Evolutionary conservation across 2,329 filamentous ascomycete species (phyloP), one percentile per base, ranked within the genome.

Genomic region (Colletotrichum tanaceti): DNA sequence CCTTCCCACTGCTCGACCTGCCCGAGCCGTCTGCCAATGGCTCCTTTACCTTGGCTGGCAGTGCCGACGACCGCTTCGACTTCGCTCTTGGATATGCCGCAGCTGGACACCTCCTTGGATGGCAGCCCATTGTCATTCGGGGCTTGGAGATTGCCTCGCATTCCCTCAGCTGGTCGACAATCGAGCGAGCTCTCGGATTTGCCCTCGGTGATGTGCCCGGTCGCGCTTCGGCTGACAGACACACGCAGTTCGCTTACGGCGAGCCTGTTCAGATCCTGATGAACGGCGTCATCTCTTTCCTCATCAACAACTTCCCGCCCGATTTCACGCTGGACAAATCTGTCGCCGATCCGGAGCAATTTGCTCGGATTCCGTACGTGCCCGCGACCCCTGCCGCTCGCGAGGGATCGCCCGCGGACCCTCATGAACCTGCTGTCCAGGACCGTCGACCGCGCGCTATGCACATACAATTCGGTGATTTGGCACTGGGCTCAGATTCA

Each of bases 401-500:
- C 10, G 59, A 81, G 59, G 82, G 65, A 22, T 55, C 70, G 5
- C 75, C 76, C 35, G 71, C 74, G 28, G 79, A 80, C 79, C 80
- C 80, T 77, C 76, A 77, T 65, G 81, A 78, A 55, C 78, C 80
- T 9, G 76, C 76, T 3, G 77, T 77, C 53, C 77, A 74, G 58
- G 75, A 74, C 9, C 82, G 79, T 60, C 78, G 87, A 58, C 83
- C 85, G 46, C 86, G 89, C 32, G 80, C 91, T 13, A 86, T 85
- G 70, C 85, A 84, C 70, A 92, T 93, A 60, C 87, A 89, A 69
- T 93, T 93, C 73, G 91, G 91, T n/a, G 90, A 93, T 71, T 80
- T 90, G 22, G 81, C 87, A 73, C 58, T 80, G 70, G 66, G 74
- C 24, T 72, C 71, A 39, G 73, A 71, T 10, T 52, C 73, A 11